Evolutionary conservation across 2,329 filamentous ascomycete species (phyloP).

Genomic region (Stachybotrys chartarum): DNA sequence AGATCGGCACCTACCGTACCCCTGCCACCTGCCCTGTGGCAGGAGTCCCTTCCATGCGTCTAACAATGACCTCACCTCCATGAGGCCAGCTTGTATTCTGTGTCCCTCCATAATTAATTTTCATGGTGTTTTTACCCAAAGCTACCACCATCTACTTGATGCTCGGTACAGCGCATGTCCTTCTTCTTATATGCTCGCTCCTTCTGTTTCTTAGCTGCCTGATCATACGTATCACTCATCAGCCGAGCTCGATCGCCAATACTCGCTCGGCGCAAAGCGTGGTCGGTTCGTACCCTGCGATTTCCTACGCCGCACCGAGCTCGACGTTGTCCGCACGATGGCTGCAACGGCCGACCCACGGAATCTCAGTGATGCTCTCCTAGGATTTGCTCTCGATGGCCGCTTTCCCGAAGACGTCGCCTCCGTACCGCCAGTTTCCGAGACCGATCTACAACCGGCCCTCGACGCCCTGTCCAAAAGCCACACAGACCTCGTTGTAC

Average conservation of each 20-base stretch:
- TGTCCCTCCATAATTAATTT: neutral
- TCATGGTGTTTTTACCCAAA: neutral
- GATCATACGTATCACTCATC: no score
- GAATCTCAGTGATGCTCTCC: conserved; percentile 30
- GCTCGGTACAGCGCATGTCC: no score
- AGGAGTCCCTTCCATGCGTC: no score
- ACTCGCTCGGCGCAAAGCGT: neutral
- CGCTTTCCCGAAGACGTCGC: conserved; percentile 32
- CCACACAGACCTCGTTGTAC: conserved; percentile 32
- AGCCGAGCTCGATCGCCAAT: neutral
- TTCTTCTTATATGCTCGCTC: no score
- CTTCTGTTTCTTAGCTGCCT: no score
- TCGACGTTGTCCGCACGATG: conserved; percentile 13
- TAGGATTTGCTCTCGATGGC: conserved; percentile 31
- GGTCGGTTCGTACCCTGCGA: neutral
- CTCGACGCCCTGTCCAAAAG: conserved; percentile 29
- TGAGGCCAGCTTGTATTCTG: neutral
- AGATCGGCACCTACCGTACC: neutral
- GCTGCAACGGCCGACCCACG: conserved; percentile 18
- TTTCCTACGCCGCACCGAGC: neutral
- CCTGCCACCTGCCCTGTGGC: neutral
- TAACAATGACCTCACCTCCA: neutral
- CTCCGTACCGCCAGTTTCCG: conserved; percentile 28
- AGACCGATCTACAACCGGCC: conserved; percentile 28
- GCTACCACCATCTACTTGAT: neutral